These are phyloP conservation scores for Paxillus rubicundulus DNA, from an alignment of 768 basidiomycete species.

Conservation along the genomic window DNA sequence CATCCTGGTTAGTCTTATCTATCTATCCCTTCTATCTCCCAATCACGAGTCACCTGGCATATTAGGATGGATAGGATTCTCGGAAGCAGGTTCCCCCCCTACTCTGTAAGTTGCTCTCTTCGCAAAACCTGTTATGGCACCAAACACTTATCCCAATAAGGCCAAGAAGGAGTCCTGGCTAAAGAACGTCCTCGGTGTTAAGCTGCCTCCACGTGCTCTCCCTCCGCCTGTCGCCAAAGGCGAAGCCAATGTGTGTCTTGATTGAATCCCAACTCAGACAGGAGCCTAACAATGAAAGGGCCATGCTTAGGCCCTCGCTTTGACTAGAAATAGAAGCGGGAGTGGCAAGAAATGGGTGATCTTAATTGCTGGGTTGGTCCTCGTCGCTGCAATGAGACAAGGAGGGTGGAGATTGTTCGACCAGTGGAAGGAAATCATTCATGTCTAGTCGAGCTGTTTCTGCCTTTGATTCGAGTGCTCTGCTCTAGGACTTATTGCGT, in stretches of 20 bases:
- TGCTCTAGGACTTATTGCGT: too few species aligned
- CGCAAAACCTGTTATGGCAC: neutral
- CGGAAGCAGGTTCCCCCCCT: conserved; percentile 30
- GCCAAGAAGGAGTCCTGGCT: conserved; percentile 26
- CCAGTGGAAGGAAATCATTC: conserved; percentile 8
- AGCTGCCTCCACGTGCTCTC: conserved; percentile 22
- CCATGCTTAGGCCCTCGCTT: neutral
- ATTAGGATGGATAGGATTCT: conserved; percentile 26
- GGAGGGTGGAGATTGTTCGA: neutral
- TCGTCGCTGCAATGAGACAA: conserved; percentile 3
- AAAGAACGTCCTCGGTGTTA: conserved; percentile 7
- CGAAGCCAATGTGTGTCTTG: conserved; percentile 10
- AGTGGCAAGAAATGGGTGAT: conserved; percentile 3
- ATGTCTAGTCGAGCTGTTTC: conserved; percentile 14
- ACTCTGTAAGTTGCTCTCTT: conserved; percentile 16
- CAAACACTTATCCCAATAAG: conserved; percentile 4
- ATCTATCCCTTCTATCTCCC: too few species aligned
- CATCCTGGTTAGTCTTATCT: conserved; percentile 28
- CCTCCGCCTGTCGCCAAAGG: conserved; percentile 9
- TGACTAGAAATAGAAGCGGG: neutral
- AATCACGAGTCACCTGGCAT: neutral
- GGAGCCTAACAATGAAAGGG: conserved; percentile 16
- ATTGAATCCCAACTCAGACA: neutral
- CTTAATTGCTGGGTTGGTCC: conserved; percentile 7
- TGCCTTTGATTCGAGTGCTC: neutral